Evolutionary conservation across 768 basidiomycete species (phyloP).

Genomic region (Pleurotus tuoliensis): DNA sequence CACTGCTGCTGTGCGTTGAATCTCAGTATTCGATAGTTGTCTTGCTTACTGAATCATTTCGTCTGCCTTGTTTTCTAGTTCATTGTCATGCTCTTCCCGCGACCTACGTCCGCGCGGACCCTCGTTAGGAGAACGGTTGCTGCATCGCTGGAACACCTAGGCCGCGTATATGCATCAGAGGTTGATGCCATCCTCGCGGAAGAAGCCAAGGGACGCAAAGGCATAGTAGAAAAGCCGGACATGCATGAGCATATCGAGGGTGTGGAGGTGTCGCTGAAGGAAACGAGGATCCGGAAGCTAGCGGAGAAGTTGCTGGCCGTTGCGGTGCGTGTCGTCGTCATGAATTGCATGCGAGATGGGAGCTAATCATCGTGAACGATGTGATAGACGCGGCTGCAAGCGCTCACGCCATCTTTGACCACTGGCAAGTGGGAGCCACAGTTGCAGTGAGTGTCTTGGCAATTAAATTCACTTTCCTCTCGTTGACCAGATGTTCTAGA

Average conservation of each 20-base stretch:
- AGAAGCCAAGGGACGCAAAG: slow-evolving; percentile 30
- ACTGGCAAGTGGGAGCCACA: slow-evolving; percentile 40
- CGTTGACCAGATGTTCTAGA: slow-evolving; percentile 14
- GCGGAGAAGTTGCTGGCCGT: slow-evolving; percentile 30
- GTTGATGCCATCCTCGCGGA: slow-evolving; percentile 43
- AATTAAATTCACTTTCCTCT: too few relatives aligned
- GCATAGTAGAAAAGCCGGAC: slow-evolving; percentile 26
- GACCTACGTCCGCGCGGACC: slow-evolving; percentile 36
- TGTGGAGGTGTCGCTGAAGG: slow-evolving; percentile 29
- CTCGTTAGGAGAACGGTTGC: slow-evolving; percentile 39
- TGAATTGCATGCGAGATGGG: too few relatives aligned
- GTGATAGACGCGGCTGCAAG: slow-evolving; percentile 32
- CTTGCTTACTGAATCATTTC: background rate
- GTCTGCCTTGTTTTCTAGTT: slow-evolving; percentile 19
- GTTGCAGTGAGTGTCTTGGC: slow-evolving; percentile 26
- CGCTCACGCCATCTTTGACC: slow-evolving; percentile 29
- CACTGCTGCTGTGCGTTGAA: slow-evolving; percentile 32
- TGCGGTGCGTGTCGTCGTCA: slow-evolving; percentile 23
- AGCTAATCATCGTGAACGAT: background rate
- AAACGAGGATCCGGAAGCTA: slow-evolving; percentile 32
- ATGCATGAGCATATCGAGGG: slow-evolving; percentile 14
- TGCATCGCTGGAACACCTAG: slow-evolving; percentile 30
- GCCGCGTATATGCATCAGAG: slow-evolving; percentile 34
- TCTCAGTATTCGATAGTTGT: too few relatives aligned
- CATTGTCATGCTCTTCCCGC: slow-evolving; percentile 44